Percentiles rank a stretch among this genome's conserved stretches.
phyloP scores from a whole-genome alignment of 306 rosid species.

The Quercus dentata region DNA sequence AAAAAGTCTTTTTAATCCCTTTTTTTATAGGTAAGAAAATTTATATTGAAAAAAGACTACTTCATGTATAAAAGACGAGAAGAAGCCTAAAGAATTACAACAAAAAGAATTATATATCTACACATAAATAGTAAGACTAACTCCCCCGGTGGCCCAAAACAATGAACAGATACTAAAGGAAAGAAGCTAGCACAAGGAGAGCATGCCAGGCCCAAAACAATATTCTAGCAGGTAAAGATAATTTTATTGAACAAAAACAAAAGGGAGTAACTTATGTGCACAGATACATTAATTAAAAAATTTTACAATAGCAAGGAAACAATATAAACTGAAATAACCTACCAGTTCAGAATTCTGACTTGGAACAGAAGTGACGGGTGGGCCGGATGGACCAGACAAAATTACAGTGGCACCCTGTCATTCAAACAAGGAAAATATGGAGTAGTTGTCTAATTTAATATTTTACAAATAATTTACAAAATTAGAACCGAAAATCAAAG shows the following conservation, averaged over 20 bases:
- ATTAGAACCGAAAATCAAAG: not conserved
- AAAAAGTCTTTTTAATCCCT: no score
- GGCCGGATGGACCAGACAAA: slow-evolving; percentile 97
- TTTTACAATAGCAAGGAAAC: not conserved
- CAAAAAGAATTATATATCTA: not conserved
- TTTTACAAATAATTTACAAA: not conserved
- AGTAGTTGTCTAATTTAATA: not conserved
- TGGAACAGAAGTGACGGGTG: slow-evolving; percentile 90
- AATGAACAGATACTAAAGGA: not conserved
- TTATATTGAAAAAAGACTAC: no score
- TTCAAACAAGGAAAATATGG: slow-evolving; percentile 21
- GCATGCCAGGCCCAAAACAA: not conserved
- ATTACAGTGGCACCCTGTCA: slow-evolving; percentile 92
- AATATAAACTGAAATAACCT: slow-evolving; percentile 9
- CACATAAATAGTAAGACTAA: not conserved
- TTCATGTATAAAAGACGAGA: no score
- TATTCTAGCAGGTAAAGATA: no score
- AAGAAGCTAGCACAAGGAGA: not conserved
- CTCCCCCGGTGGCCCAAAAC: not conserved
- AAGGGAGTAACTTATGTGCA: no score
- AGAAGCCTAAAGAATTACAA: no score
- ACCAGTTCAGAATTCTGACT: slow-evolving; percentile 98
- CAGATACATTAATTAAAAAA: not conserved
- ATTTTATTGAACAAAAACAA: no score
- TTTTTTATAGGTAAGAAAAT: no score